Base-by-base conservation (phyloP, 2,329 filamentous ascomycete species). In the Colletotrichum kahawae region DNA sequence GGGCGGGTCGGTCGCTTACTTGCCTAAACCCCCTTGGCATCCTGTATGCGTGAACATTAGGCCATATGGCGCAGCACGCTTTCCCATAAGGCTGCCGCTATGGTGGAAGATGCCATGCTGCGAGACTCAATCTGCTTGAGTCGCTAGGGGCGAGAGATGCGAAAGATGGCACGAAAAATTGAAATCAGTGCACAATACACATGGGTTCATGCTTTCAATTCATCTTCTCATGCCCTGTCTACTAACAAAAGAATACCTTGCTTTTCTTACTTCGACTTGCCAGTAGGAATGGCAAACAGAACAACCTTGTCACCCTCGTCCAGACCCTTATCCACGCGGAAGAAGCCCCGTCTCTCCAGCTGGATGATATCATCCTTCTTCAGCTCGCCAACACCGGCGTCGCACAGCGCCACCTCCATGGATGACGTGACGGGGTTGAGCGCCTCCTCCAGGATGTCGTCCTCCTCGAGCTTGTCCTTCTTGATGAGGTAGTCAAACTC, bases 401-500 rank as follows among this genome's bases (percentile, higher is more conserved):
- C 96, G 31, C 95, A 95, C 68, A 95, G 83, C 1, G 94, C 95
- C 78, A 93, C 90, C 67, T 93, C 93, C 84, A 93, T 92, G 72
- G 91, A 92, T 81, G 95, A 93, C 0, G 95, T 98, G 70, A 92
- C 88, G 29, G 92, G 90, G 83, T 93, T 98, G 76, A 98, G 84
- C 83, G 93, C 97, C 78, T 97, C 93, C 84, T 98, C 95, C 18
- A 98, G 88, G 64, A 93, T 90, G 80, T 98, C 96, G 3, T 97
- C 94, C 83, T 97, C 94, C 83, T 95, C 94, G 33, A 98, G 90
- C 82, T 97, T 96, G 83, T 98, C 96, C 89, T 98, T 98, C 75
- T 94, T 97, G 82, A 98, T 94, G 64, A 98, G 90, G 86, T 97
- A 96, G 85, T 98, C 96, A 83, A 98, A 98, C 79, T 98, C 95